Conservation (phyloP, 2,329 filamentous ascomycete genomes). For the Tolypocladium tropicale region DNA sequence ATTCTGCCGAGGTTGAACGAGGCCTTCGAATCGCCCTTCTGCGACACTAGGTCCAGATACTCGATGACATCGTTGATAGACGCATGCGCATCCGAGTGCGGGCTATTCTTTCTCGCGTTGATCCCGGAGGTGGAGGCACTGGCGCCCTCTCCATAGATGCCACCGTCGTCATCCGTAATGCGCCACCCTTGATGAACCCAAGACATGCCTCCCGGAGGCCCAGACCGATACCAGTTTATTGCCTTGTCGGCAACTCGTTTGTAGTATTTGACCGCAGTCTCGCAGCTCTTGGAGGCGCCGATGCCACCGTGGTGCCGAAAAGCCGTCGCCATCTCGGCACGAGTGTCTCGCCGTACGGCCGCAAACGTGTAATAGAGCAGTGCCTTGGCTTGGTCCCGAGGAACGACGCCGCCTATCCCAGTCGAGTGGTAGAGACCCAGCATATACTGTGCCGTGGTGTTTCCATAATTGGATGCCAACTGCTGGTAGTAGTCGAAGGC, state of each 20-base stretch:
- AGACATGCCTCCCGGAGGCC: conserved; percentile 76
- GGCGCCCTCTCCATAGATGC: conserved; percentile 90
- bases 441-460: conserved; percentile 93
- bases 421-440: conserved; percentile 92
- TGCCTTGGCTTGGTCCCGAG: conserved; percentile 81
- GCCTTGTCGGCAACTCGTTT: conserved; percentile 90
- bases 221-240: conserved; percentile 76
- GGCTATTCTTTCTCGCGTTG: conserved; percentile 64
- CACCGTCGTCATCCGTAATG: conserved; percentile 82
- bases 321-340: conserved; percentile 87
- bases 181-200: conserved; percentile 72
- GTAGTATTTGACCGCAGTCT: conserved; percentile 78
- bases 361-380: conserved; percentile 93
- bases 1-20: conserved; percentile 78
- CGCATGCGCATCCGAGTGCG: conserved; percentile 71
- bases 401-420: conserved; percentile 71
- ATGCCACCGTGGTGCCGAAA: conserved; percentile 81
- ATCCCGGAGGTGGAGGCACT: conserved; percentile 80
- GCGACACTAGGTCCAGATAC: conserved; percentile 81
- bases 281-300: conserved; percentile 75
- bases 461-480: conserved; percentile 67
- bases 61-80: conserved; percentile 90
- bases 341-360: conserved; percentile 69
- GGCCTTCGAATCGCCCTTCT: conserved; percentile 81
- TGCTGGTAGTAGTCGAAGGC: conserved; percentile 76